Conservation (phyloP, 352 stramenopile species). For the Phytophthora sp. region DNA sequence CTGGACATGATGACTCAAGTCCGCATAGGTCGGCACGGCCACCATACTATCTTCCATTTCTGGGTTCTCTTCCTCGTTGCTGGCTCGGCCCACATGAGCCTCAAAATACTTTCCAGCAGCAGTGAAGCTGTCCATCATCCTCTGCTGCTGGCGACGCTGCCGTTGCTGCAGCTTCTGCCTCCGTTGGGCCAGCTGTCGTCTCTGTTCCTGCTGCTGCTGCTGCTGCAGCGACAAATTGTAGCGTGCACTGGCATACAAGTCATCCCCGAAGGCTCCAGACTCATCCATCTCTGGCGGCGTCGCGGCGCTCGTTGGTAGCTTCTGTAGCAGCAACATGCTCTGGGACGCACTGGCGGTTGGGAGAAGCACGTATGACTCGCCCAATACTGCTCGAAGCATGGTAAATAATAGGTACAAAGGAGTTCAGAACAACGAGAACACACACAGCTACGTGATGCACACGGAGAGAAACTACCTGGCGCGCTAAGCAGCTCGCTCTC, state of each 20-base stretch:
- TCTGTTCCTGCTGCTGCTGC: slow-evolving; percentile 45
- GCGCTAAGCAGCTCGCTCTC: slow-evolving; percentile 44
- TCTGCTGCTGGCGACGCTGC: slow-evolving; percentile 35
- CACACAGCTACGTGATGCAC: neutral
- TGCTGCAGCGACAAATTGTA: slow-evolving; percentile 57
- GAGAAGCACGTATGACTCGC: slow-evolving; percentile 80
- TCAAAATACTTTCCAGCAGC: slow-evolving; percentile 28
- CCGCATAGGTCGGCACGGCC: slow-evolving; percentile 68
- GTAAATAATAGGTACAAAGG: slow-evolving; percentile 2
- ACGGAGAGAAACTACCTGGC: slow-evolving; percentile 30
- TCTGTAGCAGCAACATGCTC: slow-evolving; percentile 60
- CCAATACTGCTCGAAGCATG: slow-evolving; percentile 39
- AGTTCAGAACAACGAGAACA: slow-evolving; percentile 3
- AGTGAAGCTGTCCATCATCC: slow-evolving; percentile 38
- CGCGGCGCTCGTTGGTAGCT: slow-evolving; percentile 26
- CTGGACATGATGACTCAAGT: slow-evolving; percentile 77
- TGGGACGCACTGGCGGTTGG: slow-evolving; percentile 66
- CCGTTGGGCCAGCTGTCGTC: slow-evolving; percentile 28
- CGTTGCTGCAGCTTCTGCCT: slow-evolving; percentile 32
- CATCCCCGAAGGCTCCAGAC: slow-evolving; percentile 39
- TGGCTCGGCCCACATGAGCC: slow-evolving; percentile 26
- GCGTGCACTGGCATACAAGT: slow-evolving; percentile 48
- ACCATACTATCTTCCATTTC: slow-evolving; percentile 65
- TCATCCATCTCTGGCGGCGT: slow-evolving; percentile 38
- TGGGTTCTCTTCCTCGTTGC: slow-evolving; percentile 25